These are phyloP conservation scores for Sungouiozyma intestinalis DNA, from an alignment of 805 yeast species.

Conservation along the genomic window DNA sequence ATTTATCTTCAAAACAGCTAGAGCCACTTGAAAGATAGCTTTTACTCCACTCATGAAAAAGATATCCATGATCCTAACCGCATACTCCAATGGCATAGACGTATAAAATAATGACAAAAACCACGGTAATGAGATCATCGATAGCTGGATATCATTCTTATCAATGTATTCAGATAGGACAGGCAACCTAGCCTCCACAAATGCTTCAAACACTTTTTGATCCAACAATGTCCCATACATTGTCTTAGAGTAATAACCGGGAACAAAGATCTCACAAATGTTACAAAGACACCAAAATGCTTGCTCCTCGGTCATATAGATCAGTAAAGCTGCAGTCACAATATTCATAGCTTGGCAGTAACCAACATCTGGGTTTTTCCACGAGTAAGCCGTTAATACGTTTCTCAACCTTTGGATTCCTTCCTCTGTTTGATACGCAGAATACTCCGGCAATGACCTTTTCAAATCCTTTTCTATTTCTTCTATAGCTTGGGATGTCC, in stretches of 20 bases:
- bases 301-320: slow-evolving; percentile 90
- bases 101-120: slow-evolving; percentile 80
- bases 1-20: slow-evolving; percentile 80
- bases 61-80: slow-evolving; percentile 83
- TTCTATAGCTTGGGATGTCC: slow-evolving; percentile 75
- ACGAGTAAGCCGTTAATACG: slow-evolving; percentile 86
- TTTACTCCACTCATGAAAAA: slow-evolving; percentile 84
- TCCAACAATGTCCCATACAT: slow-evolving; percentile 96
- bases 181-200: slow-evolving; percentile 87
- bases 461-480: slow-evolving; percentile 95
- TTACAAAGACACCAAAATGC: slow-evolving; percentile 87
- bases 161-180: slow-evolving; percentile 72
- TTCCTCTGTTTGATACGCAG: slow-evolving; percentile 79
- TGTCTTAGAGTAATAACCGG: slow-evolving; percentile 92
- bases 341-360: slow-evolving; percentile 99
- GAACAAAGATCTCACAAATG: slow-evolving; percentile 75
- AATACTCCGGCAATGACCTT: slow-evolving; percentile 89
- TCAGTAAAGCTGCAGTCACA: slow-evolving; percentile 66
- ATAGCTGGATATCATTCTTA: slow-evolving; percentile 75
- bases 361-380: slow-evolving; percentile 96
- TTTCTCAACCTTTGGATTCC: slow-evolving; percentile 80
- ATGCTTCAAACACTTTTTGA: slow-evolving; percentile 84
- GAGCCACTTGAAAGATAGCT: slow-evolving; percentile 82
- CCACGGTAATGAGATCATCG: slow-evolving; percentile 95
- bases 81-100: slow-evolving; percentile 90